phyloP scores from a whole-genome alignment of 441 rosid genomes.

The Arabidopsis hybrid region DNA sequence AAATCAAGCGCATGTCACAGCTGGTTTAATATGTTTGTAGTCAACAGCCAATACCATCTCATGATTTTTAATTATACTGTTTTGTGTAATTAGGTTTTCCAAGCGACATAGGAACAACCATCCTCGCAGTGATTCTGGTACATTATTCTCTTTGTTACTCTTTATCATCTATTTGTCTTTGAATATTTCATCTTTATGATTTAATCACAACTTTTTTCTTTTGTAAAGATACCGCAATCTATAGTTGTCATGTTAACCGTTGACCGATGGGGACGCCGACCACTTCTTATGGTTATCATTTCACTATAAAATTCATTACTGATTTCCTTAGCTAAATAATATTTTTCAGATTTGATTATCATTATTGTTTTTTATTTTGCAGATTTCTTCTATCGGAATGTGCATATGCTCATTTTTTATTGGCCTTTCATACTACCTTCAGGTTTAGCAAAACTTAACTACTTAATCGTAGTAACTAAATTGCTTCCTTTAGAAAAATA shows the following conservation, averaged over 20 bases:
- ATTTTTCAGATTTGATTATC: neutral
- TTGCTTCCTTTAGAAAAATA: no score
- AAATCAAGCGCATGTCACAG: neutral
- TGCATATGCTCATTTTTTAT: conserved; percentile 41
- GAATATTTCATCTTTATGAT: neutral
- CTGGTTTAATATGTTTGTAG: neutral
- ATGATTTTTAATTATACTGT: neutral
- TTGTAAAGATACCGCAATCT: conserved; percentile 41
- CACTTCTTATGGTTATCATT: conserved; percentile 45
- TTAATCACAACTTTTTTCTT: neutral
- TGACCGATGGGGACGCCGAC: conserved; percentile 45
- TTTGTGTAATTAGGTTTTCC: conserved; percentile 34
- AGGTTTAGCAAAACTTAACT: conserved; percentile 26
- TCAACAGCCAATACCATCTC: neutral
- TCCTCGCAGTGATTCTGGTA: conserved; percentile 41
- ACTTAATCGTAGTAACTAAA: neutral
- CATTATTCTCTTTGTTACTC: neutral
- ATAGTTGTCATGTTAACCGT: conserved; percentile 41
- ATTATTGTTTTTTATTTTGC: neutral
- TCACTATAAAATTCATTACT: neutral
- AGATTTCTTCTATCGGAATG: conserved; percentile 40
- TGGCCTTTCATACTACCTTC: conserved; percentile 40
- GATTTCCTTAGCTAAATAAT: neutral
- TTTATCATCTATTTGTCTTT: neutral
- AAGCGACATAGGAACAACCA: conserved; percentile 42